These are phyloP conservation scores for Voacanga thouarsii DNA, from an alignment of 257 asterid genomes.

Conservation along the genomic window DNA sequence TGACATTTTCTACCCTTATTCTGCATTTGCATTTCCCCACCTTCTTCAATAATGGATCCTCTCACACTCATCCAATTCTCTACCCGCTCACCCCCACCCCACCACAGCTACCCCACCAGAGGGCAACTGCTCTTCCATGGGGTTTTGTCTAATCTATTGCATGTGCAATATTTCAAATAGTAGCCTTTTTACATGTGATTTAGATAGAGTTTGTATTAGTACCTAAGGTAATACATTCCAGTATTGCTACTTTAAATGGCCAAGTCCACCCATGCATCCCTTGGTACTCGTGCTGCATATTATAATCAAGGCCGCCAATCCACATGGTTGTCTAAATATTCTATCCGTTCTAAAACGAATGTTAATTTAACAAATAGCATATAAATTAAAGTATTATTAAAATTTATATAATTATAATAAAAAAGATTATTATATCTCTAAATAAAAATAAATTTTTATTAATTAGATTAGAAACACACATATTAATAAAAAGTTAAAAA, in stretches of 20 bases:
- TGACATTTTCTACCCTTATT: constrained; percentile 10
- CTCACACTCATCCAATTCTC: not conserved
- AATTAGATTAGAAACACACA: no score
- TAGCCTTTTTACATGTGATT: constrained; percentile 4
- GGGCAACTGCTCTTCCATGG: not conserved
- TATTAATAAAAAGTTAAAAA: no score
- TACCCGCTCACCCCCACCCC: not conserved
- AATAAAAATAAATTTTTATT: no score
- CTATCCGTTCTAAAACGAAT: no score
- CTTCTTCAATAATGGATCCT: constrained; percentile 11
- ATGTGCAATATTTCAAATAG: not conserved
- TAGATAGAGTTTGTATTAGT: not conserved
- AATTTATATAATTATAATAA: no score
- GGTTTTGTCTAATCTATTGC: not conserved
- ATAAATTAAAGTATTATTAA: no score
- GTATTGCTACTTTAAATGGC: not conserved
- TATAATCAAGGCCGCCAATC: constrained; percentile 10
- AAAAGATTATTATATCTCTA: no score
- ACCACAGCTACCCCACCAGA: not conserved
- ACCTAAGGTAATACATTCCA: not conserved
- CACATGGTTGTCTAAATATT: constrained; percentile 16
- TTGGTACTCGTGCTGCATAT: not conserved
- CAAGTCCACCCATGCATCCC: not conserved
- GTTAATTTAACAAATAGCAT: no score
- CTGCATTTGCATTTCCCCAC: constrained; percentile 10